Conservation (phyloP, 495 filamentous ascomycete genomes). For the Parmelia sp. region DNA sequence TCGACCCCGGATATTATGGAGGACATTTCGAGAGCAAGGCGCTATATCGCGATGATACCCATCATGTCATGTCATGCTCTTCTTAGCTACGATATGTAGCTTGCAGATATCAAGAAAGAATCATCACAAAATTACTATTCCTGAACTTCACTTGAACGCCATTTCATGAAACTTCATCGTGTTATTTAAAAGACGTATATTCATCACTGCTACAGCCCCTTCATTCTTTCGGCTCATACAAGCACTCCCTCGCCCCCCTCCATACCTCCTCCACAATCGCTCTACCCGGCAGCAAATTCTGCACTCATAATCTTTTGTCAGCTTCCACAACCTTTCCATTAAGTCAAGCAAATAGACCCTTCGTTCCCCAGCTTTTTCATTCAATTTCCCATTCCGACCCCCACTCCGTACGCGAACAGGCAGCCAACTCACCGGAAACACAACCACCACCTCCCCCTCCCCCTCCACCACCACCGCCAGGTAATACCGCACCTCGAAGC, state of each 20-base stretch:
- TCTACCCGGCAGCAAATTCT: slow-evolving; percentile 63
- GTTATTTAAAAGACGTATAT: neutral
- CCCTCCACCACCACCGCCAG: slow-evolving; percentile 86
- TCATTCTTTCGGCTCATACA: slow-evolving; percentile 60
- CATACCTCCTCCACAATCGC: slow-evolving; percentile 77
- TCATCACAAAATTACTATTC: neutral
- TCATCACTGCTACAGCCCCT: neutral
- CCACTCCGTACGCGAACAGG: neutral
- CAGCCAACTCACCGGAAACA: slow-evolving; percentile 66
- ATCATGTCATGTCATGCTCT: slow-evolving; percentile 4
- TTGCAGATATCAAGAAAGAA: neutral
- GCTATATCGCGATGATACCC: slow-evolving; percentile 14
- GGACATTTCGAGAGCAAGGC: slow-evolving; percentile 4
- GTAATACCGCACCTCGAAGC: slow-evolving; percentile 87
- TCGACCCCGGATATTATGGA: neutral
- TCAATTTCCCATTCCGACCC: neutral
- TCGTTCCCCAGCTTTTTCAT: too few species aligned
- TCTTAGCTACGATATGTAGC: neutral
- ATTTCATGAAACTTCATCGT: neutral
- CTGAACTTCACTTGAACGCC: neutral
- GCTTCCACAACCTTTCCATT: too few species aligned
- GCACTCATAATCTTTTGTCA: slow-evolving; percentile 11
- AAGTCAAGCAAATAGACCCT: too few species aligned
- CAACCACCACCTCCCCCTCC: slow-evolving; percentile 81
- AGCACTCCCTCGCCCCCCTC: slow-evolving; percentile 67